phyloP scores from a whole-genome alignment of 306 rosid genomes.

The Cyamopsis tetragonoloba region DNA sequence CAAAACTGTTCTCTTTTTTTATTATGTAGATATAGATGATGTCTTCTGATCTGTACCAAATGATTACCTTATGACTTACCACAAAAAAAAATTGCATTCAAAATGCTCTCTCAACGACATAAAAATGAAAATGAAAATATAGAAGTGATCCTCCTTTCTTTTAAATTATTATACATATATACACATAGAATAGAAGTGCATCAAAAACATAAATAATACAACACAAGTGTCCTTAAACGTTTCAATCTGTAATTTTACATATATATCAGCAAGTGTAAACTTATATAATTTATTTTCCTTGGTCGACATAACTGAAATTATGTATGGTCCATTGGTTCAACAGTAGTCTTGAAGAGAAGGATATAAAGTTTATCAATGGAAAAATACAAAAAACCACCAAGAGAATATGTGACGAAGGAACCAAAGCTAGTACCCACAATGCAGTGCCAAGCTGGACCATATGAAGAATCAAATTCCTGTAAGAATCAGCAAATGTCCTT shows the following conservation, averaged over 20 bases:
- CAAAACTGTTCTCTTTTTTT: too few species aligned
- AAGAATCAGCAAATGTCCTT: constrained; percentile 10
- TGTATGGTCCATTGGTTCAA: constrained; percentile 73
- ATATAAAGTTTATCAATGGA: constrained; percentile 86
- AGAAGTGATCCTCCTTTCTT: too few species aligned
- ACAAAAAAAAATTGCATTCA: constrained; percentile 6
- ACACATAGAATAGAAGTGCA: neutral
- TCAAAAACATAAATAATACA: constrained; percentile 26
- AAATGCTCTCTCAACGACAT: neutral
- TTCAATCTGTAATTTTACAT: constrained; percentile 30
- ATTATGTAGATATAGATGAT: too few species aligned
- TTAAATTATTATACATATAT: too few species aligned
- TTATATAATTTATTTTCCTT: constrained; percentile 14
- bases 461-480: constrained; percentile 86
- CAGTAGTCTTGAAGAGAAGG: constrained; percentile 92
- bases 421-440: constrained; percentile 96
- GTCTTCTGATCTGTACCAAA: neutral
- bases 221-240: constrained; percentile 15
- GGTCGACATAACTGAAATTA: neutral
- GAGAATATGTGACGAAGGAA: constrained; percentile 88
- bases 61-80: neutral
- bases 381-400: constrained; percentile 83
- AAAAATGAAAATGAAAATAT: too few species aligned
- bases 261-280: neutral
- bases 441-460: constrained; percentile 99